Evolutionary conservation across 768 basidiomycete species (phyloP), one percentile per base, ranked within the genome.

Genomic region (Rubroboletus satanas): DNA sequence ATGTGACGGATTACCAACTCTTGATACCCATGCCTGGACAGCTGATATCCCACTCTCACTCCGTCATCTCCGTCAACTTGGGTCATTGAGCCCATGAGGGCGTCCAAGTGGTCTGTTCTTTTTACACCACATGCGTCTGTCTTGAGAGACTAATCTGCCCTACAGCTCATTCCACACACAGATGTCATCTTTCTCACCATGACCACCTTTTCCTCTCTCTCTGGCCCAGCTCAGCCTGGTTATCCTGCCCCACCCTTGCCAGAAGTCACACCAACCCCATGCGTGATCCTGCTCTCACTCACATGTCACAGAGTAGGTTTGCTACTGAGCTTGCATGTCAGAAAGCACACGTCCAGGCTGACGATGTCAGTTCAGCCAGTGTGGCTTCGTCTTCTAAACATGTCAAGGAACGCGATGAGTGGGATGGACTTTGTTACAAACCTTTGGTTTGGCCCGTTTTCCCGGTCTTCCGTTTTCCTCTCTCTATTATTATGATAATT

Each of bases 21-120:
- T 82, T 86, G 9, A 88, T 98, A 60, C 96, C 96, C 9, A 98
- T 99, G 95, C 97, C 97, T 0, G 97, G 97, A 0, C 97, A 99
- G 66, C 96, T 94, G 0, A 79, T 98, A 52, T 83, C 92, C 4
- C 75, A n/a, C 55, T 80, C 82, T 53, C 84, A 88, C 62, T 90
- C 88, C 56, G 87, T 90, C 6, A 84, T 93, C 68, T 90, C 88
- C 54, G 73, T 93, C 41, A 89, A 92, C 65, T 77, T 92, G 14
- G 87, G 88, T 14, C 76, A 88, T 18, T 83, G 82, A 35, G 83
- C 83, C 18, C 79, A 84, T 52, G 88, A 90, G 65, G 90, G 89
- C 15, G 82, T 89, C 43, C 85, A 92, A 79, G 83, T 83, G 71
- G 90, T 91, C 68, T 62, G 86, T 76, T 61, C 60, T 46, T 56